These are phyloP conservation scores for Coemansia sp. DNA, from an alignment of 371 early-diverging fungal genomes.

Conservation along the genomic window DNA sequence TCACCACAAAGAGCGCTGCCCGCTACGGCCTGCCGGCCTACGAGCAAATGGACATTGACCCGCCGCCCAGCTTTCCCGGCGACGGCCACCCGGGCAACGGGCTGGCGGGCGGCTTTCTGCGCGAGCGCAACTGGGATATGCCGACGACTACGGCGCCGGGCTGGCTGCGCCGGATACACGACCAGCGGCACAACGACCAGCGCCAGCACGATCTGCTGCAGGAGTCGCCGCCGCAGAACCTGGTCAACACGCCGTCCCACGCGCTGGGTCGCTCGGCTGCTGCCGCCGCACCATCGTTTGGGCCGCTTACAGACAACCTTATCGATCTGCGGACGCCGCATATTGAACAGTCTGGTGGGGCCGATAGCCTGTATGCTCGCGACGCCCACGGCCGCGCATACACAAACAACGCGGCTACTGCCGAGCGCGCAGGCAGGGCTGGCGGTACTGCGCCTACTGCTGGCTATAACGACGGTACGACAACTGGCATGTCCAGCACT, in stretches of 20 bases:
- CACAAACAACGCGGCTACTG: constrained; percentile 7
- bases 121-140: constrained; percentile 25
- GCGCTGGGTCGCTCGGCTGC: constrained; percentile 6
- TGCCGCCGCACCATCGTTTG: constrained; percentile 12
- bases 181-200: constrained; percentile 11
- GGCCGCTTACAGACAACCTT: constrained; percentile 18
- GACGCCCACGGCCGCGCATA: constrained; percentile 7
- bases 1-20: constrained; percentile 14
- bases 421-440: neutral
- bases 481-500: neutral
- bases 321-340: constrained; percentile 22
- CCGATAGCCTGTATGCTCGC: constrained; percentile 8
- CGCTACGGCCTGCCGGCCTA: constrained; percentile 6
- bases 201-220: constrained; percentile 12
- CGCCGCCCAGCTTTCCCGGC: constrained; percentile 3
- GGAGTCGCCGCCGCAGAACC: constrained; percentile 27
- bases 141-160: constrained; percentile 11
- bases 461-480: neutral
- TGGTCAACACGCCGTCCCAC: constrained; percentile 28
- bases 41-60: constrained; percentile 31
- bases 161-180: constrained; percentile 23
- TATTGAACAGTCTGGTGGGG: neutral
- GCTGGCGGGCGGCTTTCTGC: constrained; percentile 25
- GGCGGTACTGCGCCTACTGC: constrained; percentile 5
- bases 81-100: constrained; percentile 5